A percentile compares a stretch with the other conserved stretches of the same genome.
These are phyloP conservation scores for Solanum lycopersicoides DNA, from an alignment of 257 asterid species.

Conservation along the genomic window DNA sequence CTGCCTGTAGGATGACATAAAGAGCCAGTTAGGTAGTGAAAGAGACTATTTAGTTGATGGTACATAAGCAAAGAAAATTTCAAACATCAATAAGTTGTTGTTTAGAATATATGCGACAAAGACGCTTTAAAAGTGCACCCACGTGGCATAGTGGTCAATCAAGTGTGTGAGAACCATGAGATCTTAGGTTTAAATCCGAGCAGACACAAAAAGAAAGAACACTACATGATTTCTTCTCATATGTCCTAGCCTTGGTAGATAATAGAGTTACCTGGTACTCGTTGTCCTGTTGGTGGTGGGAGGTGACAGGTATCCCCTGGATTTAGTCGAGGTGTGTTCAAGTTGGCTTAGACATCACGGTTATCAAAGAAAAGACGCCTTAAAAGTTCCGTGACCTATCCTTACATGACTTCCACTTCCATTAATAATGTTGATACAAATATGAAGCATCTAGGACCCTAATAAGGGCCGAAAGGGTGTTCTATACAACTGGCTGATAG, in stretches of 20 bases:
- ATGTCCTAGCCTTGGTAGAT: too few species aligned
- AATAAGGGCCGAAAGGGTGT: not conserved
- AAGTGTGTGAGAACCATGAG: not conserved
- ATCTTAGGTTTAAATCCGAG: not conserved
- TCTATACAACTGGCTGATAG: not conserved
- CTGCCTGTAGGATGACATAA: slow-evolving; percentile 39
- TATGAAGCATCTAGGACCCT: not conserved
- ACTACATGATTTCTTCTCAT: not conserved
- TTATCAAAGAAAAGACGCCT: not conserved
- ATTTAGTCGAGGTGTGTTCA: not conserved
- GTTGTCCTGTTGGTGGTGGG: too few species aligned
- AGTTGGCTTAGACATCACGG: not conserved
- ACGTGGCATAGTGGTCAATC: not conserved
- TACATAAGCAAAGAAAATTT: not conserved
- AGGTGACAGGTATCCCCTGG: not conserved
- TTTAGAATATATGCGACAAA: not conserved
- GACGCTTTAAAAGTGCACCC: not conserved
- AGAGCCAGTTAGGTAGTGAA: not conserved
- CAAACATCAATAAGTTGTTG: not conserved
- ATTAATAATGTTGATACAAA: not conserved
- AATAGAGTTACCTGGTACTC: too few species aligned
- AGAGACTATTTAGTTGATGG: not conserved
- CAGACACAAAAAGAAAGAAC: not conserved
- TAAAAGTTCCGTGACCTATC: not conserved
- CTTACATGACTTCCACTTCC: not conserved